Evolutionary conservation across 2,329 filamentous ascomycete species (phyloP), one percentile per base, ranked within the genome.

Genomic region (Monilinia vaccinii-corymbosi): DNA sequence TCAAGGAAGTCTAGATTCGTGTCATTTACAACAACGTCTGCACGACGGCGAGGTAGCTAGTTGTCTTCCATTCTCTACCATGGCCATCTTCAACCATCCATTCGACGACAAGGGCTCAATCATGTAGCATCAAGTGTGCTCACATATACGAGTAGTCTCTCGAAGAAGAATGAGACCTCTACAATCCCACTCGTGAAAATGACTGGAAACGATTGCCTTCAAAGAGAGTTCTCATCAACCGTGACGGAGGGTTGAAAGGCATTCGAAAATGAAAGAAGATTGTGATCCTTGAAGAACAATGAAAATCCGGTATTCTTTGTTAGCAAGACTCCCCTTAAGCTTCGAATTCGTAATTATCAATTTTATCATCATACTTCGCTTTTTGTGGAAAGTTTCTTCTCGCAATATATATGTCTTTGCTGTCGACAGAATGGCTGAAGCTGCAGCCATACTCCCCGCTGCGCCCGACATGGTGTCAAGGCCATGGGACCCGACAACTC

Each of bases 401-500:
- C 9, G 38, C 23, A 44, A 32, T 53, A 18, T 32, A 7, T 42
- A 40, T 40, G 7, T 42, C 11, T 16, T 44, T 44, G 38, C 8
- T 25, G 28, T n/a, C 38, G 38, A 32, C 36, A 44, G 32, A 31
- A 53, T 53, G 51, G 25, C 18, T 31, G 16, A 40, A 16, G 6
- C 38, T 40, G 50, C 18, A 53, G 4, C 16, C 10, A 21, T 18
- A 42, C 36, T 18, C 28, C 11, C 25, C 23, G 18, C 10, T 16
- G 36, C 18, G 11, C 6, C 14, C 16, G 50, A 23, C 21, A 28
- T 14, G 11, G 38, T 53, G 25, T 53, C 51, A 11, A 53, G 23
- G 25, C 51, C 51, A 53, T 56, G 53, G 53, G 31, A 56, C 36
- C 31, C 42, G 48, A 56, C 53, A 48, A 48, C n/a, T 34, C 32